Evolutionary conservation across 1,284 basidiomycete species (phyloP), one percentile per base, ranked within the genome.

Genomic region (Neotropicomus parvogracilis): DNA sequence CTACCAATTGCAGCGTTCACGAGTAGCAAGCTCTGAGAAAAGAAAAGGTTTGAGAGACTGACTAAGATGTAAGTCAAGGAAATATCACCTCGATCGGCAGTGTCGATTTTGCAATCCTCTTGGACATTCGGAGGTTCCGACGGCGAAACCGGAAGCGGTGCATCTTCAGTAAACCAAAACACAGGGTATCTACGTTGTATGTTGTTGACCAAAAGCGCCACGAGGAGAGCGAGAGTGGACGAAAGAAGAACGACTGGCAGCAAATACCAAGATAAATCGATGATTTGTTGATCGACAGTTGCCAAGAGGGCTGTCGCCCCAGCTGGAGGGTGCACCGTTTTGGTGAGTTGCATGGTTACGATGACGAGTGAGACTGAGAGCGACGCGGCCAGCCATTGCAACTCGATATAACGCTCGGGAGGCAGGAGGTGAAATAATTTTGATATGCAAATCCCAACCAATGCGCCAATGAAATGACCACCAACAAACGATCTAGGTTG

Each of bases 311-410:
- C 71, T 3, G 70, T 77, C 49, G 69, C 69, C 58, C 80, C 83
- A 32, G 77, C 82, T 7, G 83, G 83, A 5, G 82, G 83, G 59
- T 85, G 82, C 1, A 75, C 75, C 0, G 79, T 80, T 1, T 68
- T 67, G 1, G 80, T 80, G 27, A 83, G 67, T 56, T 82, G 57
- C 63, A 62, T 55, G 29, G 42, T 48, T 73, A 80, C 72, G 27
- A 82, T 63, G 16, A 79, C 61, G 9, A 71, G 59, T 0, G 79
- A 75, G 54, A 78, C 77, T 1, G 75, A 67, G 6, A 84, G 63
- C 0, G 78, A 79, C 4, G 73, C 81, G 39, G 77, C 77, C 17
- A 83, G 64, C 78, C 80, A 84, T 31, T 71, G 59, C 9, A 78
- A 60, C 6, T 75, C 65, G 31, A 72, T 53, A 53, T 77, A 75